phyloP scores from a whole-genome alignment of 345 rosid genomes.

The Acer saccharum region DNA sequence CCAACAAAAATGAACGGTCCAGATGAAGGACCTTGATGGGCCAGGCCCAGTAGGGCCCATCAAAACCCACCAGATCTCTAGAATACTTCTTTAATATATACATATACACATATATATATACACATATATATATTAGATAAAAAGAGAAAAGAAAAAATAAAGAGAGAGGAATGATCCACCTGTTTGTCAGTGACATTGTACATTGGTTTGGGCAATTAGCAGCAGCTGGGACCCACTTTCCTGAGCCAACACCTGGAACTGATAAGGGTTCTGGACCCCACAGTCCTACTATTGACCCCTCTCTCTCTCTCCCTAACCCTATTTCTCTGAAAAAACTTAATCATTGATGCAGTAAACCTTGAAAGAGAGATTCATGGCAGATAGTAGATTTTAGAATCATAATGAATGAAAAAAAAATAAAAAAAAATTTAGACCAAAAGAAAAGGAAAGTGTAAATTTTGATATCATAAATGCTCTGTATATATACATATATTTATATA shows the following conservation, averaged over 20 bases:
- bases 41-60: constrained; percentile 28
- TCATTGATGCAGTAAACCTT: constrained; percentile 53
- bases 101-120: neutral
- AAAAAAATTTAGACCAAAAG: neutral
- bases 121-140: neutral
- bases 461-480: constrained; percentile 4
- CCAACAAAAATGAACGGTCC: constrained; percentile 27
- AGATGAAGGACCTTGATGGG: constrained; percentile 27
- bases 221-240: constrained; percentile 59
- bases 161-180: constrained; percentile 61
- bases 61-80: constrained; percentile 41
- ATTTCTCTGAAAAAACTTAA: constrained; percentile 32
- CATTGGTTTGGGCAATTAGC: constrained; percentile 64
- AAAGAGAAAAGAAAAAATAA: neutral
- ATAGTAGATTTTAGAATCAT: constrained; percentile 22
- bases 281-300: constrained; percentile 26
- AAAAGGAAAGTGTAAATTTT: neutral
- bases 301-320: neutral
- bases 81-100: neutral
- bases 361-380: constrained; percentile 37
- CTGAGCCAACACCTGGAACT: constrained; percentile 77
- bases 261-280: constrained; percentile 51
- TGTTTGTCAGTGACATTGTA: constrained; percentile 74
- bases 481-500: too few relatives aligned
- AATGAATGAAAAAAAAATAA: neutral